Evolutionary conservation across 2,329 filamentous ascomycete genomes (phyloP), one percentile per base, ranked within the genome.

Genomic region (Colletotrichum eremochloae): DNA sequence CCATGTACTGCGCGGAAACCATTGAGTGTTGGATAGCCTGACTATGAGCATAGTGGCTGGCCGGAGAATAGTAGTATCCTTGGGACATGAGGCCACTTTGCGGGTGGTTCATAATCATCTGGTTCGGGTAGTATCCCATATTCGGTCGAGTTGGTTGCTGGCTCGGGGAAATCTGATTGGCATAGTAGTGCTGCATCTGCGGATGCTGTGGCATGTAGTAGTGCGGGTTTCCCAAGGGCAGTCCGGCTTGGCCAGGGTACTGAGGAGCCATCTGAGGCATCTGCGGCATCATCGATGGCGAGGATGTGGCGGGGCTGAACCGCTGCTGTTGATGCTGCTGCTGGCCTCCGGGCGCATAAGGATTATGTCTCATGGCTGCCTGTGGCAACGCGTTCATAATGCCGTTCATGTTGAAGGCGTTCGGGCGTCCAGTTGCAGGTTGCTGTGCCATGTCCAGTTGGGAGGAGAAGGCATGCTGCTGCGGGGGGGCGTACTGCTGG

Each of bases 181-280:
- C 79, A 60, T 87, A 88, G 72, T 83, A 88, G 15, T 81, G 83
- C n/a, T 80, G 76, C 74, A 85, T 81, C 42, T 84, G 84, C 46
- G 78, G 76, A 55, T 85, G 82, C 62, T 85, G 85, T 11, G 83
- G 80, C 65, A 85, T 73, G 72, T 88, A 89, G 74, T 86, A 89
- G 33, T 82, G 82, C 60, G 85, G 85, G 24, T 77, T 79, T 31
- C 79, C 72, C 71, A 85, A 77, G 20, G 80, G 77, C 75, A 87
- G 81, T 33, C 78, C 74, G 11, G 77, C 75, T 68, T 83, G 83
- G 1, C 79, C 79, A 15, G 80, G 78, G 68, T 82, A 88, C 52
- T 83, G 84, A 24, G 81, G 73, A 36, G 56, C 73, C 76, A 85
- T 81, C 50, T 80, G 82, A n/a, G 79, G 74, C 74, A 81, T 78